These are phyloP conservation scores for Telfairia occidentalis DNA, from an alignment of 331 rosid species.

Conservation along the genomic window DNA sequence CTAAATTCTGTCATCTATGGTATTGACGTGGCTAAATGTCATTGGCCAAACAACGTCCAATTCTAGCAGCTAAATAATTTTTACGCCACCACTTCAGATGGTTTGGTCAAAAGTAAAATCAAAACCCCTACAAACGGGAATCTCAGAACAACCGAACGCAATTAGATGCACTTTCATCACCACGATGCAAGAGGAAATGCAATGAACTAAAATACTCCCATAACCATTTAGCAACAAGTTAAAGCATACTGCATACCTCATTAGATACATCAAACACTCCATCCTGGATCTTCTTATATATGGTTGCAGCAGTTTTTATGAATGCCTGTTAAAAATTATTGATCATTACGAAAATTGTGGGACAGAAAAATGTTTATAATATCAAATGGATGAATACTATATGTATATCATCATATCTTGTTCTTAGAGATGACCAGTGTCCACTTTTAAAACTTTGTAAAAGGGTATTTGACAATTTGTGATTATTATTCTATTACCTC, in stretches of 20 bases:
- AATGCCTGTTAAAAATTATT: constrained; percentile 50
- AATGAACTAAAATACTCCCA: neutral
- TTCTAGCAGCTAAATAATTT: neutral
- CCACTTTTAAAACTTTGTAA: neutral
- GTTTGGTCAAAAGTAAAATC: neutral
- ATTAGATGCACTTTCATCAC: neutral
- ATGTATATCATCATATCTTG: neutral
- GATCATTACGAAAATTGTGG: neutral
- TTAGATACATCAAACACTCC: constrained; percentile 97
- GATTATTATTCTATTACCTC: constrained; percentile 47
- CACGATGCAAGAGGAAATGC: neutral
- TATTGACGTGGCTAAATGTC: neutral
- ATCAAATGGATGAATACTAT: neutral
- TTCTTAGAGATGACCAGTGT: neutral
- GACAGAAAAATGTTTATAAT: neutral
- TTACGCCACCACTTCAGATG: neutral
- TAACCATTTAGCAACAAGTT: neutral
- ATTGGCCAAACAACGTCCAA: neutral
- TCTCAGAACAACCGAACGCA: neutral
- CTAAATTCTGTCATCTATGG: neutral
- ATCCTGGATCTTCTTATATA: constrained; percentile 88
- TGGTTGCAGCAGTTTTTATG: constrained; percentile 90
- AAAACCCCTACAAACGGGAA: neutral
- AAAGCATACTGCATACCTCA: constrained; percentile 42
- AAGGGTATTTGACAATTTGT: neutral